These are phyloP conservation scores for Hanseniaspora jakobsenii DNA, from an alignment of 805 yeast genomes.

Conservation along the genomic window DNA sequence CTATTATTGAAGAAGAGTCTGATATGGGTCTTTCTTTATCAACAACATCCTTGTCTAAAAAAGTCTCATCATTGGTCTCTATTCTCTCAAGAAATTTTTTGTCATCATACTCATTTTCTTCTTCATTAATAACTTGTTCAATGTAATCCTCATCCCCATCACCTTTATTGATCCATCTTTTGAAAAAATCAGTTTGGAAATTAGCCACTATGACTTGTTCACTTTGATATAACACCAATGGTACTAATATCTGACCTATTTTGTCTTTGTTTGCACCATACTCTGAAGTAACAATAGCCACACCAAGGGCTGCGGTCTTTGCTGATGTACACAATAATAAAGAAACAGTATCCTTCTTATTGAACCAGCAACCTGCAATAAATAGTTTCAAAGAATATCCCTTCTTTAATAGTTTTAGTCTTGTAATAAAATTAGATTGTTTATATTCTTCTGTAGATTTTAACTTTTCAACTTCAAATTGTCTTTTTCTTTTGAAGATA, in stretches of 20 bases:
- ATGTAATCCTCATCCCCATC: conserved; percentile 16
- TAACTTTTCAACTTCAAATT: conserved; percentile 26
- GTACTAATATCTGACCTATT: conserved; percentile 63
- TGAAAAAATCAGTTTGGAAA: conserved; percentile 51
- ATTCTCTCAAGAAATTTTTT: background rate
- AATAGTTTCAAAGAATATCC: conserved; percentile 25
- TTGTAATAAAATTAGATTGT: background rate
- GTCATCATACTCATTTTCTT: background rate
- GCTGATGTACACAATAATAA: conserved; percentile 86
- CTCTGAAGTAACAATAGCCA: conserved; percentile 66
- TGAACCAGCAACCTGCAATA: conserved; percentile 46
- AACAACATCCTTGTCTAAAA: too few relatives aligned
- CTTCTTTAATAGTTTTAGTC: background rate
- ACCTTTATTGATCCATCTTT: conserved; percentile 44
- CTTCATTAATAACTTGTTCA: background rate
- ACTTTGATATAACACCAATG: conserved; percentile 75
- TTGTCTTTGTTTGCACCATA: conserved; percentile 52
- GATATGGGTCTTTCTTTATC: too few relatives aligned
- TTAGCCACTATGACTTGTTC: conserved; percentile 80
- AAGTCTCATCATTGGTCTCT: background rate
- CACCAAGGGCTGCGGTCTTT: conserved; percentile 86
- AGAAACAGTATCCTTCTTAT: conserved; percentile 59
- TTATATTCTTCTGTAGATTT: conserved; percentile 14
- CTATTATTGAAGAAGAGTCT: too few relatives aligned
- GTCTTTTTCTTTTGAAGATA: conserved; percentile 31